Evolutionary conservation across 768 basidiomycete species (phyloP), one percentile per base, ranked within the genome.

Genomic region (Russula olivacea): DNA sequence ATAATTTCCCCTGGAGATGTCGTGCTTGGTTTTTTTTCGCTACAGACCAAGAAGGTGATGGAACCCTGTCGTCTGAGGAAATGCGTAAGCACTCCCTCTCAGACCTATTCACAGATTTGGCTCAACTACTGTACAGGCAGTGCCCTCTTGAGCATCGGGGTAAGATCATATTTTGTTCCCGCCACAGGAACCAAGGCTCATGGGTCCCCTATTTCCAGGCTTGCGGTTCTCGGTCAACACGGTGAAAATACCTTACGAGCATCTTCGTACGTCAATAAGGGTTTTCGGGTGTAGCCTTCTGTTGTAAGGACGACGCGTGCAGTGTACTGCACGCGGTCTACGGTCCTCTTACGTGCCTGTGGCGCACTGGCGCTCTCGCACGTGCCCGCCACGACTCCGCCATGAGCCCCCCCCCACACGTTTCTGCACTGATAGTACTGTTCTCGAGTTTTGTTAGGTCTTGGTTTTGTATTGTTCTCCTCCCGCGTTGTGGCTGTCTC

Each of bases 241-340:
- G 10, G 53, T 64, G 47, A 55, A n/a, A 59, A 17, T 59, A 59
- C 30, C 52, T 64, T 4, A 55, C 59, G 63, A 25, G 58, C 17
- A 59, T 41, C 28, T 64, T 64, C 12, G 63, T 64, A 59, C 14
- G 63, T 28, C 8, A 14, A 1, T 34, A n/a, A 9, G 30, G 7
- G n/a, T 32, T 40, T 48, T 45, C 5, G 10, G n/a, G 21, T 10
- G 32, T 19, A 19, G 3, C n/a, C 34, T 48, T 10, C n/a, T n/a
- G n/a, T n/a, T n/a, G n/a, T n/a, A n/a, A n/a, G n/a, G n/a, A n/a
- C n/a, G n/a, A n/a, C n/a, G n/a, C n/a, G n/a, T n/a, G n/a, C n/a
- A n/a, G n/a, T n/a, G n/a, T n/a, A n/a, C n/a, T n/a, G n/a, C n/a
- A n/a, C n/a, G n/a, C n/a, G n/a, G n/a, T n/a, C n/a, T n/a, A n/a